A percentile compares a stretch with the other conserved stretches of the same genome.
Conservation (phyloP, 202 grass and related monocot genomes). For the Eragrostis tef region DNA sequence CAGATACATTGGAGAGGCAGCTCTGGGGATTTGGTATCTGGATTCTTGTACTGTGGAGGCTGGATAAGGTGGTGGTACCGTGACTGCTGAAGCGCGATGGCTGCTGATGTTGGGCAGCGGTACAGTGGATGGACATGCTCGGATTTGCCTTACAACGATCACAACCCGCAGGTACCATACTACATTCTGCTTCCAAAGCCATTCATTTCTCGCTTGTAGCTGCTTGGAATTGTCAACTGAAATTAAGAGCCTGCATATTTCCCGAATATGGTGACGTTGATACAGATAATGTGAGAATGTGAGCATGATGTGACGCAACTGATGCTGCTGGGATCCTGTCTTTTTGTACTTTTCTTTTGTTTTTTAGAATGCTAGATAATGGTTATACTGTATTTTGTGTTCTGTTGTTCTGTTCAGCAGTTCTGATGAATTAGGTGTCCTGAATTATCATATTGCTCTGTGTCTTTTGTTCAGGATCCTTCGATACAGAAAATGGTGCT, state of each 20-base stretch:
- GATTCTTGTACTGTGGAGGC: conserved; percentile 27
- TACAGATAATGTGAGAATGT: not conserved
- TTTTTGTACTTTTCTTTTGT: not conserved
- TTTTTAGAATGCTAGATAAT: not conserved
- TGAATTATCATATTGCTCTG: not conserved
- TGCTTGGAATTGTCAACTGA: not conserved
- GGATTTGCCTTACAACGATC: conserved; percentile 41
- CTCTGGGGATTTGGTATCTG: not conserved
- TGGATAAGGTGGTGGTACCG: conserved; percentile 1
- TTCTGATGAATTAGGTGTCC: not conserved
- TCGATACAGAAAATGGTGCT: conserved; percentile 65
- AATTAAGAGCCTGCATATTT: not conserved
- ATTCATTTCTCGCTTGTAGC: not conserved
- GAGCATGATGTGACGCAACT: not conserved
- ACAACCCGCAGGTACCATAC: conserved; percentile 23
- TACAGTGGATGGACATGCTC: conserved; percentile 52
- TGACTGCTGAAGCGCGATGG: conserved; percentile 40
- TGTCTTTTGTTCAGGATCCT: conserved; percentile 50
- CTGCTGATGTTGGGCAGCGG: conserved; percentile 52
- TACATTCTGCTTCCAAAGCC: conserved; percentile 14
- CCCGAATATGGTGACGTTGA: not conserved
- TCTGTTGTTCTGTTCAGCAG: not conserved
- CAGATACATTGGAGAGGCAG: conserved; percentile 36
- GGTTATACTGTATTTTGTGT: not conserved
- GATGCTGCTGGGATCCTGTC: not conserved